Evolutionary conservation across 2,329 filamentous ascomycete genomes (phyloP).

Genomic region (Rhexocercosporidium sp.): DNA sequence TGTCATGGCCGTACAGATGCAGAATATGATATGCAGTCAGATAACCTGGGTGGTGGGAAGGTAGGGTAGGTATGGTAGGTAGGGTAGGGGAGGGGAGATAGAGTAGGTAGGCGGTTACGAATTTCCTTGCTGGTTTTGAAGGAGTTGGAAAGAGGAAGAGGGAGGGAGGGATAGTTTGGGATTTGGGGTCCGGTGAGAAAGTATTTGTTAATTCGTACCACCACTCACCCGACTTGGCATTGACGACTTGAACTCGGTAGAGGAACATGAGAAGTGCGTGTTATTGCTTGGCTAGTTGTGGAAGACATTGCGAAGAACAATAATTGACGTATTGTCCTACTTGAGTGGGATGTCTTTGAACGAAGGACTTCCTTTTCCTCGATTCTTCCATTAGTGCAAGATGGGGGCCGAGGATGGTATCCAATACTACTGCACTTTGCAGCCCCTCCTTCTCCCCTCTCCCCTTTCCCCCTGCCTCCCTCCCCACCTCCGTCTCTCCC

Average conservation of each 20-base stretch:
- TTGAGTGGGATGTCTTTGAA: too few species aligned
- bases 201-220: background rate
- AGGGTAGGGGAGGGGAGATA: too few species aligned
- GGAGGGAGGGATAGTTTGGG: background rate
- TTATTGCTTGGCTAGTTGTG: background rate
- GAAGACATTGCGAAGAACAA: background rate
- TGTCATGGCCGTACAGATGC: background rate
- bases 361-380: background rate
- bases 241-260: too few species aligned
- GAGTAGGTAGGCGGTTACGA: conserved; percentile 3
- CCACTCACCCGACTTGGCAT: too few species aligned
- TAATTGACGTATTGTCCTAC: too few species aligned
- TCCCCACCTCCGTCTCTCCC: background rate
- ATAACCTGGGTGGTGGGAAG: background rate
- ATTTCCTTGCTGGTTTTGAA: background rate
- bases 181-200: background rate
- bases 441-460: background rate
- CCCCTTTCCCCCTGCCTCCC: background rate
- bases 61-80: too few species aligned
- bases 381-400: background rate
- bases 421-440: too few species aligned
- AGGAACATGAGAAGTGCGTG: too few species aligned
- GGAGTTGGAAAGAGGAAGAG: too few species aligned
- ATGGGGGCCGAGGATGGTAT: background rate
- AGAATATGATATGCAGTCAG: conserved; percentile 1